A percentile compares a stretch with the other conserved stretches of the same genome.
These are phyloP conservation scores for Asterochloris erici DNA, from an alignment of 139 green algal species.

Conservation along the genomic window DNA sequence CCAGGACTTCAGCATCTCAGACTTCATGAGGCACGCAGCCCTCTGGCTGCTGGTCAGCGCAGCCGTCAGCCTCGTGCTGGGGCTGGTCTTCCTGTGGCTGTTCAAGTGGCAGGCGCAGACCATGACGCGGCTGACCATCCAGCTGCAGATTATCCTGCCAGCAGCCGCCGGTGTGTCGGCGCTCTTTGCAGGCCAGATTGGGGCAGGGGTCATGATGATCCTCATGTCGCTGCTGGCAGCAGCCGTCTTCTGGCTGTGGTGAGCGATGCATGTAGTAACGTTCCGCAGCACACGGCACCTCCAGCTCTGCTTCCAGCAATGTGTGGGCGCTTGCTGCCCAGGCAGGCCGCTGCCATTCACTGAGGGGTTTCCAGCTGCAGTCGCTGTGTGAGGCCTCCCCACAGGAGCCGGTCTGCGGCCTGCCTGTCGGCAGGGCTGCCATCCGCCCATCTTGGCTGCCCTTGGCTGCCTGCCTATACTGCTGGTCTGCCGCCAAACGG, in stretches of 20 bases:
- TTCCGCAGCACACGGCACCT: neutral
- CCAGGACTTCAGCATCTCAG: conserved; percentile 16
- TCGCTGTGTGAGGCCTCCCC: too few relatives aligned
- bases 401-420: too few relatives aligned
- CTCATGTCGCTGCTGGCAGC: conserved; percentile 25
- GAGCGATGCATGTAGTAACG: neutral
- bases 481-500: too few relatives aligned
- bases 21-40: conserved; percentile 32
- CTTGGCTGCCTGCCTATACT: too few relatives aligned
- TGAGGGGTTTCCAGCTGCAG: too few relatives aligned
- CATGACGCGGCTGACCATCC: conserved; percentile 23
- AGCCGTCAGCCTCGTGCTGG: conserved; percentile 21
- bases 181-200: conserved; percentile 21
- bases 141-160: conserved; percentile 34
- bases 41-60: conserved; percentile 34
- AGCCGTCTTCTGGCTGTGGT: conserved; percentile 51
- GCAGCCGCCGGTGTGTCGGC: conserved; percentile 8
- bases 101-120: conserved; percentile 27
- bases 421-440: too few relatives aligned
- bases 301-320: too few relatives aligned
- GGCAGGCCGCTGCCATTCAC: too few relatives aligned
- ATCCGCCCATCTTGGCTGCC: too few relatives aligned
- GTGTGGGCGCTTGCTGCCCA: too few relatives aligned
- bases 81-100: conserved; percentile 32
- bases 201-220: conserved; percentile 11